These are phyloP conservation scores for Didymella lethalis DNA, from an alignment of 2,329 filamentous ascomycete genomes.

Conservation along the genomic window DNA sequence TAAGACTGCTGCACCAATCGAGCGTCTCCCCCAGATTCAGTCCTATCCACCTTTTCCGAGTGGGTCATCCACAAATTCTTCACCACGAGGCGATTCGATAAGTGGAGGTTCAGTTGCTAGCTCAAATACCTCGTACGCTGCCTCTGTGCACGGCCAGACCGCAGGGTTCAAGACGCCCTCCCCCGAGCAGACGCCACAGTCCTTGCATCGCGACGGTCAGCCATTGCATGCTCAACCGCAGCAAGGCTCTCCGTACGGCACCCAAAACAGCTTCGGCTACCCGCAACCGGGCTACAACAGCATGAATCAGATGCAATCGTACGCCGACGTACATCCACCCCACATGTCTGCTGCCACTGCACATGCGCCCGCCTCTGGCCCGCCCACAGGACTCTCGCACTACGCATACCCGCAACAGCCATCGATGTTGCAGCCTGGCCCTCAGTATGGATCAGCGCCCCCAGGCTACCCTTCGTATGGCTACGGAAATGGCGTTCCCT, in stretches of 20 bases:
- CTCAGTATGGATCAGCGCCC: constrained; percentile 69
- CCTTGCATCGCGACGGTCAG: constrained; percentile 47
- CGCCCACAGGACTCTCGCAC: constrained; percentile 75
- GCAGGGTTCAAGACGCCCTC: constrained; percentile 79
- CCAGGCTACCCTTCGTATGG: constrained; percentile 72
- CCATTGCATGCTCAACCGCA: constrained; percentile 50
- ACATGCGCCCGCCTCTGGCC: constrained; percentile 77
- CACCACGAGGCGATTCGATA: constrained; percentile 78
- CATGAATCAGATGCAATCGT: constrained; percentile 85
- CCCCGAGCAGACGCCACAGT: constrained; percentile 66
- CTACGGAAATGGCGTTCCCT: constrained; percentile 79
- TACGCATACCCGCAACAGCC: constrained; percentile 77
- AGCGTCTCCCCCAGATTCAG: constrained; percentile 75
- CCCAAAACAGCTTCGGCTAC: constrained; percentile 51
- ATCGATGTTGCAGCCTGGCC: constrained; percentile 75
- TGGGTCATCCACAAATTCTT: constrained; percentile 74
- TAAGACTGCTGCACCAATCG: constrained; percentile 72
- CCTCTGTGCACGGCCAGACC: constrained; percentile 60
- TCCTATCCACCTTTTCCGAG: constrained; percentile 56
- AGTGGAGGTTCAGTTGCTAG: constrained; percentile 65
- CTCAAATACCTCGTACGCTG: constrained; percentile 64
- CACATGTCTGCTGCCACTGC: constrained; percentile 81
- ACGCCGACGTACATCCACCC: constrained; percentile 82
- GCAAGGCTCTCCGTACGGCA: constrained; percentile 51
- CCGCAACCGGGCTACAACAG: constrained; percentile 53